Conservation (phyloP, 2,329 filamentous ascomycete genomes). For the Aureobasidium sp. region DNA sequence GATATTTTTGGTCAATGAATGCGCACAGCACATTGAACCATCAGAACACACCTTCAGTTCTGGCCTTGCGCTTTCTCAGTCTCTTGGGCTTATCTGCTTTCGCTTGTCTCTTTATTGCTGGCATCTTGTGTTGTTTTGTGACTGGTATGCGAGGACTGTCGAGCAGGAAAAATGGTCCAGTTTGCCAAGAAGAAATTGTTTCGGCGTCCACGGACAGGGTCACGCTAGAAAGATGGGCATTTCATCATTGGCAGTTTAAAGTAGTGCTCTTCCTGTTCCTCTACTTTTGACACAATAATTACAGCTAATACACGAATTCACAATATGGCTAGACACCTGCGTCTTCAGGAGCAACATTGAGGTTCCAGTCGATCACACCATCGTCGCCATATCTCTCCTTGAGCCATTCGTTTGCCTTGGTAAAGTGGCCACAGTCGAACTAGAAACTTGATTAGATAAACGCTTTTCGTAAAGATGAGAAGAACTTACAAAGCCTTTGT, state of each 20-base stretch:
- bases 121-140: constrained; percentile 4
- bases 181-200: neutral
- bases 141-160: neutral
- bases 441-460: neutral
- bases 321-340: constrained; percentile 27
- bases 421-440: constrained; percentile 63
- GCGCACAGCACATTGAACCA: neutral
- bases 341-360: constrained; percentile 41
- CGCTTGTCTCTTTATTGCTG: constrained; percentile 3
- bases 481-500: constrained; percentile 61
- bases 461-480: neutral
- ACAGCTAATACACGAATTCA: neutral
- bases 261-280: neutral
- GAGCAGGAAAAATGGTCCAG: constrained; percentile 1
- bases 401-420: constrained; percentile 78
- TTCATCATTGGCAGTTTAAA: neutral
- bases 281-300: neutral
- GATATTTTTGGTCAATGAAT: neutral
- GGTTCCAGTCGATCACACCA: constrained; percentile 77
- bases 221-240: neutral
- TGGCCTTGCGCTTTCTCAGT: constrained; percentile 5
- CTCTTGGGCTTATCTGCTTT: constrained; percentile 9
- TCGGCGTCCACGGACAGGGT: neutral
- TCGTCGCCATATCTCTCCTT: constrained; percentile 67
- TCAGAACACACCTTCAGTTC: constrained; percentile 5